phyloP scores from a whole-genome alignment of 2,329 filamentous ascomycete genomes.

The Cordyceps fumosorosea region DNA sequence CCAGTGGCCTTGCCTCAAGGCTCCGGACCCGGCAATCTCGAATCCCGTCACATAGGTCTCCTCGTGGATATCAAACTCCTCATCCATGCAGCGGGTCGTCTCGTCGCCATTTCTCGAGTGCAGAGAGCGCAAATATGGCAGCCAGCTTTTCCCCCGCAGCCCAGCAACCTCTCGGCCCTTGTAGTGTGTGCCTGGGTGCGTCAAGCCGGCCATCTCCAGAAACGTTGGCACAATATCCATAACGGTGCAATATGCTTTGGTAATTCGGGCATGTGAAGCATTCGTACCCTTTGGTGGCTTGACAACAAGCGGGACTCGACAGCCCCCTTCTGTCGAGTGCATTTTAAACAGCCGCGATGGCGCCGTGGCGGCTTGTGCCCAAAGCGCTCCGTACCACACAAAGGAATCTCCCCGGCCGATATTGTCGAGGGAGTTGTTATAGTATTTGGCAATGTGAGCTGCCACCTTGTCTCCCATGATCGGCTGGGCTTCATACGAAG shows the following conservation, averaged over 20 bases:
- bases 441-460: conserved; percentile 45
- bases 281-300: conserved; percentile 14
- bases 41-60: conserved; percentile 32
- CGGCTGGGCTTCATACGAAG: conserved; percentile 50
- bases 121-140: background rate
- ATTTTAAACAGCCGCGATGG: conserved; percentile 32
- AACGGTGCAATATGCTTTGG: conserved; percentile 29
- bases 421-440: conserved; percentile 42
- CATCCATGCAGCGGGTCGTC: background rate
- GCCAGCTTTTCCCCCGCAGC: conserved; percentile 37
- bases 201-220: conserved; percentile 35
- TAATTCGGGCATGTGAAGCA: background rate
- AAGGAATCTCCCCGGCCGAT: conserved; percentile 48
- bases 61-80: conserved; percentile 16
- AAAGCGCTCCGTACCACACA: conserved; percentile 53
- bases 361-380: conserved; percentile 36
- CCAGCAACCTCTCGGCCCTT: conserved; percentile 39
- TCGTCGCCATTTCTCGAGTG: background rate
- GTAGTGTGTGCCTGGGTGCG: conserved; percentile 29
- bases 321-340: conserved; percentile 41
- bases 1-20: conserved; percentile 29
- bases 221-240: conserved; percentile 38
- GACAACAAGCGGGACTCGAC: conserved; percentile 45
- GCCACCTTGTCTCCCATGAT: conserved; percentile 48
- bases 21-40: conserved; percentile 24